Percentiles rank a stretch among this genome's conserved stretches.
Evolutionary conservation across 768 basidiomycete species (phyloP).

Genomic region (Boletus pseudo-olivaceus): DNA sequence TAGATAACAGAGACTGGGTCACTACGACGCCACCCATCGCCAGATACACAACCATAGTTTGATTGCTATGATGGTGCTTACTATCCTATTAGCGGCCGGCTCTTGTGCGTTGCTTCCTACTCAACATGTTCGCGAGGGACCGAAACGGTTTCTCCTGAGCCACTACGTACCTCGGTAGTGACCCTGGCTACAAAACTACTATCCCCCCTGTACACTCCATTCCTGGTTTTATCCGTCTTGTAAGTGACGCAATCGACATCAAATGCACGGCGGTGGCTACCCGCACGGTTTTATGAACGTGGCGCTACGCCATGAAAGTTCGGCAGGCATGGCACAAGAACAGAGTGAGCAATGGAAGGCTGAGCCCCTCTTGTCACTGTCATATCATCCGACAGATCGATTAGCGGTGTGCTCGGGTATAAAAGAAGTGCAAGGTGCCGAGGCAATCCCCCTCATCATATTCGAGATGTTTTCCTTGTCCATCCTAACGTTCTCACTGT

Average conservation of each 20-base stretch:
- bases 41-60: background rate
- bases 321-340: too few species aligned
- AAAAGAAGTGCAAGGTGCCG: background rate
- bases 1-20: background rate
- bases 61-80: background rate
- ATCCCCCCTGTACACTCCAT: background rate
- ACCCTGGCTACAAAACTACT: background rate
- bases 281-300: background rate
- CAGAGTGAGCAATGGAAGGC: background rate
- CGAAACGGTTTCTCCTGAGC: background rate
- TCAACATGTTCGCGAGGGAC: background rate
- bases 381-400: background rate
- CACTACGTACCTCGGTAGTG: background rate
- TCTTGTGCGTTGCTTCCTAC: background rate
- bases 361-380: background rate
- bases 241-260: background rate
- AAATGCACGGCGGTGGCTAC: background rate
- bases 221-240: background rate
- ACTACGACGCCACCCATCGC: too few species aligned
- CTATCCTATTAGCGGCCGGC: background rate
- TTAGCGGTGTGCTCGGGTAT: background rate
- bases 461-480: background rate
- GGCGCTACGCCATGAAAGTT: background rate
- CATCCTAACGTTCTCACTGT: constrained; percentile 8
- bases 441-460: background rate